phyloP scores from a whole-genome alignment of 2,329 filamentous ascomycete species.

The Aspergillus intermedius region DNA sequence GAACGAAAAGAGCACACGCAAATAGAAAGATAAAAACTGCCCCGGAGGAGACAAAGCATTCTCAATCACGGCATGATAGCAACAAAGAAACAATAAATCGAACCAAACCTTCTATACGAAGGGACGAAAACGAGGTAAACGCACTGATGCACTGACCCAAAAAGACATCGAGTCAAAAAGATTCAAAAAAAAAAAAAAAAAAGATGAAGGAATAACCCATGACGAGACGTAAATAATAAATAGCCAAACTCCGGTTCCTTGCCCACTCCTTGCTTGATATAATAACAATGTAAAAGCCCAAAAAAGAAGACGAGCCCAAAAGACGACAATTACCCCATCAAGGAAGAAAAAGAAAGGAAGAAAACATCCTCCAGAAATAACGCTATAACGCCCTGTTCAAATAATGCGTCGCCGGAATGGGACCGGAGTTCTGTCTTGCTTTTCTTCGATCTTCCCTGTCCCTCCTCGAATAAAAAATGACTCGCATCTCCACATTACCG shows the following conservation, averaged over 20 bases:
- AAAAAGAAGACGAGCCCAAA: constrained; percentile 1
- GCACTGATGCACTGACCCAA: background rate
- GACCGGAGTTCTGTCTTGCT: background rate
- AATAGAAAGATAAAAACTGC: background rate
- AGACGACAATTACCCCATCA: background rate
- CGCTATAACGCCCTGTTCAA: constrained; percentile 18
- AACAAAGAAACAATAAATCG: background rate
- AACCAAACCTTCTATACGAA: background rate
- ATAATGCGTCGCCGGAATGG: constrained; percentile 19
- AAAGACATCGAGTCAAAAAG: background rate
- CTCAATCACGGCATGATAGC: background rate
- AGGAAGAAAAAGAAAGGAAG: constrained; percentile 7
- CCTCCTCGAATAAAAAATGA: background rate
- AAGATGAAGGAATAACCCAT: background rate
- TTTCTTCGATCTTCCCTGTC: constrained; percentile 1
- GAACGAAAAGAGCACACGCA: background rate
- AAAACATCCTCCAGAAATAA: constrained; percentile 7
- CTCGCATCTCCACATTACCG: constrained; percentile 24
- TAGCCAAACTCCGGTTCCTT: constrained; percentile 12
- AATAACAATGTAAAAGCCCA: constrained; percentile 7
- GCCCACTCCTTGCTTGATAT: constrained; percentile 20
- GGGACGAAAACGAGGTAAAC: background rate
- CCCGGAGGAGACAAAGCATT: background rate
- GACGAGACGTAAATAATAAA: constrained; percentile 3
- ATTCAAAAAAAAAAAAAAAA: background rate